phyloP scores from a whole-genome alignment of 2,329 filamentous ascomycete species.

The Fusarium sp. region DNA sequence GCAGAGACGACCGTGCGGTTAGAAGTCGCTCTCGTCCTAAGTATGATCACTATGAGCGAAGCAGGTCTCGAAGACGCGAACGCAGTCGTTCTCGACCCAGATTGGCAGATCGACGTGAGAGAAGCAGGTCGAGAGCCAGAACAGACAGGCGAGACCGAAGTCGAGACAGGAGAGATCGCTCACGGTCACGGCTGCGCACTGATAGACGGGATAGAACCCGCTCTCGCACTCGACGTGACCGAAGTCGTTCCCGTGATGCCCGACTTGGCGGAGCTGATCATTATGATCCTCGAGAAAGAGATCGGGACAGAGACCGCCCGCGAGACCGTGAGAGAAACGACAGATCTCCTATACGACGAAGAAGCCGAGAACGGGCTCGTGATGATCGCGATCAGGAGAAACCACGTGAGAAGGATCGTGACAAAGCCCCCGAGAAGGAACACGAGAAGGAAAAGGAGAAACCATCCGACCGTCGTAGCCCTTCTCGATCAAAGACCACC shows the following conservation, averaged over 20 bases:
- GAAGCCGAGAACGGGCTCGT: constrained; percentile 47
- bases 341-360: constrained; percentile 43
- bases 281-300: constrained; percentile 52
- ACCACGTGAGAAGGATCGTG: constrained; percentile 40
- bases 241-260: constrained; percentile 48
- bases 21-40: constrained; percentile 53
- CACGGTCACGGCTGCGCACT: constrained; percentile 46
- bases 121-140: constrained; percentile 49
- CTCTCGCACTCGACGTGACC: constrained; percentile 49
- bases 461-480: constrained; percentile 56
- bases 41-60: constrained; percentile 52
- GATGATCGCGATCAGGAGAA: constrained; percentile 42
- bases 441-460: constrained; percentile 35
- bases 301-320: constrained; percentile 44
- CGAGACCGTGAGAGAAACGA: constrained; percentile 45
- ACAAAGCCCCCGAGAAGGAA: constrained; percentile 26
- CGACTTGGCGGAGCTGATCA: constrained; percentile 47
- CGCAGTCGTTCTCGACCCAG: constrained; percentile 55
- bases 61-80: constrained; percentile 53
- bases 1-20: constrained; percentile 50
- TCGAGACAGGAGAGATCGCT: constrained; percentile 48
- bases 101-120: constrained; percentile 50
- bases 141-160: constrained; percentile 48
- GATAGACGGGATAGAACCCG: constrained; percentile 51
- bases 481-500: constrained; percentile 58